phyloP scores from a whole-genome alignment of 1,284 basidiomycete genomes.

The Cutaneotrichosporon arboriforme region DNA sequence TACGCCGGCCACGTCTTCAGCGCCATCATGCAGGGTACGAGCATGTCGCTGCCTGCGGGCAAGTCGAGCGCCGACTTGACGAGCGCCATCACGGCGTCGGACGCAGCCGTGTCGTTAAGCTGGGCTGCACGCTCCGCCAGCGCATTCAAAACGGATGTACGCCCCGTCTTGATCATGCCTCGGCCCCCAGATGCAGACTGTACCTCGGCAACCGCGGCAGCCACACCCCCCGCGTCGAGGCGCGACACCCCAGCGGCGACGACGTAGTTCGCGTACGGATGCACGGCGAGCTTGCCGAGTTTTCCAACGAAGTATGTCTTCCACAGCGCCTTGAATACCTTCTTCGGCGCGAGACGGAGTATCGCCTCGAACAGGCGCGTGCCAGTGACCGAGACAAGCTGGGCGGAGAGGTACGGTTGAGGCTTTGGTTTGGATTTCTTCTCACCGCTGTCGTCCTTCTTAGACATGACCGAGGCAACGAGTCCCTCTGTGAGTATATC shows the following conservation, averaged over 20 bases:
- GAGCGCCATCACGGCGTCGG: slow-evolving; percentile 53
- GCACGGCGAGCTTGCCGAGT: slow-evolving; percentile 64
- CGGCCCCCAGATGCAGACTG: slow-evolving; percentile 51
- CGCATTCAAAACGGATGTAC: slow-evolving; percentile 65
- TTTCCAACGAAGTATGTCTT: slow-evolving; percentile 66
- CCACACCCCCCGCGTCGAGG: slow-evolving; percentile 56
- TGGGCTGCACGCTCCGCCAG: slow-evolving; percentile 61
- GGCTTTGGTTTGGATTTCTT: slow-evolving; percentile 19
- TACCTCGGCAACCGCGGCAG: slow-evolving; percentile 58
- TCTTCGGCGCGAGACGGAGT: slow-evolving; percentile 57
- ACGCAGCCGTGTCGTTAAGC: slow-evolving; percentile 45
- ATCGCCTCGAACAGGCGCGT: slow-evolving; percentile 81
- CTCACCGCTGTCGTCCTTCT: slow-evolving; percentile 13
- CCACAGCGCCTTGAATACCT: slow-evolving; percentile 69
- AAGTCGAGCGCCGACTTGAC: slow-evolving; percentile 60
- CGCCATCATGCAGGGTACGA: slow-evolving; percentile 63
- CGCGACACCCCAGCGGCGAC: slow-evolving; percentile 69
- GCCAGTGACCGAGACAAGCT: slow-evolving; percentile 75
- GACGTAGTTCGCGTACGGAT: slow-evolving; percentile 89
- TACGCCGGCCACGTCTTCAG: slow-evolving; percentile 59
- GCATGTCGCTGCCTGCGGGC: slow-evolving; percentile 50
- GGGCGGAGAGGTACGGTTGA: slow-evolving; percentile 55
- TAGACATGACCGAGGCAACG: slow-evolving; percentile 56
- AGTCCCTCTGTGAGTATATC: slow-evolving; percentile 76
- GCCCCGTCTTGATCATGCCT: slow-evolving; percentile 54